phyloP scores from a whole-genome alignment of 2,329 filamentous ascomycete species.

The Fusarium marasasianum region DNA sequence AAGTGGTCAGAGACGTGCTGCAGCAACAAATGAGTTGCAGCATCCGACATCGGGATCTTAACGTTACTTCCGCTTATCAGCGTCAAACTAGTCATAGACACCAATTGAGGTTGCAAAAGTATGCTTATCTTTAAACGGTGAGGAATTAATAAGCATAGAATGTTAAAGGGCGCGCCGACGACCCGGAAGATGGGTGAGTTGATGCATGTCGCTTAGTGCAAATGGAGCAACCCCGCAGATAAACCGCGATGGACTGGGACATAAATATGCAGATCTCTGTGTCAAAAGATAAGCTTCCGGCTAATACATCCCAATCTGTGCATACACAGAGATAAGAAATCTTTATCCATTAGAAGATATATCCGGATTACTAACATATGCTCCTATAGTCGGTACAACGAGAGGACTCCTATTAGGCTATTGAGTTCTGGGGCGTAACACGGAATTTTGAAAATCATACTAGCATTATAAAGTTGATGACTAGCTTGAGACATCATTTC shows the following conservation, averaged over 20 bases:
- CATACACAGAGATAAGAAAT: neutral
- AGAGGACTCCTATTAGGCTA: neutral
- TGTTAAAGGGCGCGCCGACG: neutral
- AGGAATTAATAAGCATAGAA: neutral
- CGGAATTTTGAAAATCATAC: too few relatives aligned
- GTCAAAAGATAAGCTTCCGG: neutral
- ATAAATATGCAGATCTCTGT: neutral
- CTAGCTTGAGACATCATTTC: neutral
- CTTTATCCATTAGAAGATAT: neutral
- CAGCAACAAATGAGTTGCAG: neutral
- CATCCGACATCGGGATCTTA: neutral
- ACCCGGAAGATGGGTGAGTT: neutral
- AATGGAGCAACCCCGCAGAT: neutral
- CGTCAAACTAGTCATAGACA: neutral
- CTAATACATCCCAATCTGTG: neutral
- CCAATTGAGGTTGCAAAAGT: neutral
- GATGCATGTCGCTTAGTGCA: neutral
- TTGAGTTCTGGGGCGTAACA: neutral
- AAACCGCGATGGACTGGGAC: neutral
- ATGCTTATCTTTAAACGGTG: neutral
- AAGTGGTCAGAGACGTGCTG: neutral
- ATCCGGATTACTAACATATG: neutral
- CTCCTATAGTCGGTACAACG: rapidly evolving
- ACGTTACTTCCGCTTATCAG: neutral
- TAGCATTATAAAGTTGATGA: rapidly evolving